Evolutionary conservation across 139 green algal genomes (phyloP), one percentile per base, ranked within the genome.

Genomic region (Picochlorum sp.): DNA sequence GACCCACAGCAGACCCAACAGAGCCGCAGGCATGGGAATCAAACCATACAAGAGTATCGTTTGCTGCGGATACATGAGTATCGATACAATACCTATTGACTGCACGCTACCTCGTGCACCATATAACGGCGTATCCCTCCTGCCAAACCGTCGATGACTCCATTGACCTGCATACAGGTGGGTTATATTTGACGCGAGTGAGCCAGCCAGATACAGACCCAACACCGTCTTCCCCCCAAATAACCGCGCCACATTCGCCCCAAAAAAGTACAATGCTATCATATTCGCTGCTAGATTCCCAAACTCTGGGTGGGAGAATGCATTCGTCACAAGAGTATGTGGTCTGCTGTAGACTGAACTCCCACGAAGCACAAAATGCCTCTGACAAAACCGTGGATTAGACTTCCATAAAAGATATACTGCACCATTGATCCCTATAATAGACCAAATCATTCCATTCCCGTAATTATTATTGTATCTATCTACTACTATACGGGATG

Each of bases 201-300:
- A 73, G 5, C 72, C 72, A 8, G 62, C 63, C 21, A 70, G 15
- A 49, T 82, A 82, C 15, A 81, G 47, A 15, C 23, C 7, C 62
- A 81, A 38, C 14, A 82, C 56, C 55, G 57, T 62, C 49, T 57
- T 59, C 14, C 72, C 72, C 23, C 75, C 75, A 65, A 77, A 77
- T 45, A 70, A 20, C 2, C 31, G 49, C 4, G 30, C 63, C 2
- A 82, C 44, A 15, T 62, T 51, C 1, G 55, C 20, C 3, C 70
- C 79, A 56, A 84, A 86, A 52, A 86, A 86, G 50, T 79, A 86
- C 8, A 86, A 72, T 5, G 50, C 66, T 4, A 86, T 57, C 68
- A 82, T 77, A 63, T 86, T 86, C 24, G 60, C 63, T 9, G 28
- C 63, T 23, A 86, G 50, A 61, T 86, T 79, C 15, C 31, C 23